These are phyloP conservation scores for Leersia perrieri DNA, from an alignment of 176 grass and related monocot genomes.

Conservation along the genomic window DNA sequence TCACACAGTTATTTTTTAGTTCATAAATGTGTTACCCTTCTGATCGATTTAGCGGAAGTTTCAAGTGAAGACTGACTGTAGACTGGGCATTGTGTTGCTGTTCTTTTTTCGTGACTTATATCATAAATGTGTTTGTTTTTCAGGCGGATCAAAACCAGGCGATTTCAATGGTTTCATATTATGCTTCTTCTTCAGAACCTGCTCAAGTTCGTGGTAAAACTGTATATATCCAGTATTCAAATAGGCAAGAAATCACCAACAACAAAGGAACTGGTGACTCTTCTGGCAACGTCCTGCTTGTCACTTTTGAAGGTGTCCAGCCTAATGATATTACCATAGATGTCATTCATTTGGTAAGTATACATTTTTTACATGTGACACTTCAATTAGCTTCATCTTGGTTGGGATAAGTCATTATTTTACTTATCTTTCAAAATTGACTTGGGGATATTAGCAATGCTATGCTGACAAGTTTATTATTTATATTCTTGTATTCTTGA, in stretches of 20 bases:
- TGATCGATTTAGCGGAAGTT: neutral
- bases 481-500: too few relatives aligned
- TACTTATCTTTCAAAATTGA: neutral
- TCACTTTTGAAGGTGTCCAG: conserved; percentile 83
- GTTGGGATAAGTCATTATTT: neutral
- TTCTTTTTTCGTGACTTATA: conserved; percentile 24
- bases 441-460: neutral
- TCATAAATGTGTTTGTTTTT: conserved; percentile 29
- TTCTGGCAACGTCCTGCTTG: conserved; percentile 84
- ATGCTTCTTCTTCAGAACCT: conserved; percentile 78
- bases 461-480: too few relatives aligned
- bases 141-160: conserved; percentile 93
- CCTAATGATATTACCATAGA: conserved; percentile 92
- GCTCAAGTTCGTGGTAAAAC: conserved; percentile 97
- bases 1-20: neutral
- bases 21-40: neutral
- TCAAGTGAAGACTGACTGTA: neutral
- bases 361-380: neutral
- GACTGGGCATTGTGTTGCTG: neutral
- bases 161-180: conserved; percentile 95
- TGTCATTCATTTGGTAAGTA: conserved; percentile 92
- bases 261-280: conserved; percentile 78
- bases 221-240: conserved; percentile 95
- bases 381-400: neutral
- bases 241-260: conserved; percentile 92